phyloP scores from a whole-genome alignment of 148 eudicot species.

The Vaccinium darrowii region DNA sequence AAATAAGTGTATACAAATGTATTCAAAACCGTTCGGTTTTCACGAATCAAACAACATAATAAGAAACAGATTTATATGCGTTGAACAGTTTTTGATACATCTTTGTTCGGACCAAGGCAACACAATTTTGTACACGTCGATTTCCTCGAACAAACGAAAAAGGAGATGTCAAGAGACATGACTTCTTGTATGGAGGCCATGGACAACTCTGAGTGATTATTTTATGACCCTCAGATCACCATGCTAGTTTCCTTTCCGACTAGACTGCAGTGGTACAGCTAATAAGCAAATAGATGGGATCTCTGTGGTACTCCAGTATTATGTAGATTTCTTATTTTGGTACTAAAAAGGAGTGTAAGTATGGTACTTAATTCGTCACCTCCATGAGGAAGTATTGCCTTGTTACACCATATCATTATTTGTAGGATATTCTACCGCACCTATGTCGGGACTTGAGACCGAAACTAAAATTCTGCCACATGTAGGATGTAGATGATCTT shows the following conservation, averaged over 20 bases:
- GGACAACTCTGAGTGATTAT: background rate
- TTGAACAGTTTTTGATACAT: background rate
- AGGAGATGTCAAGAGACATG: background rate
- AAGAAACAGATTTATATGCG: background rate
- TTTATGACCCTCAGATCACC: background rate
- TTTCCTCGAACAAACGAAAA: background rate
- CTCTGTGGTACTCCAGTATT: too few relatives aligned
- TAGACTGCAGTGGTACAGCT: background rate
- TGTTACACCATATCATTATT: too few relatives aligned
- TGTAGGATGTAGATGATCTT: too few relatives aligned
- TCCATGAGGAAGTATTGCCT: too few relatives aligned
- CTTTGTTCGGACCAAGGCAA: too few relatives aligned
- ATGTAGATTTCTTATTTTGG: background rate
- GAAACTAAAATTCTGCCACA: too few relatives aligned
- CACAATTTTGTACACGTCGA: background rate
- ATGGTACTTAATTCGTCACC: too few relatives aligned
- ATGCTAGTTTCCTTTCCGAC: background rate
- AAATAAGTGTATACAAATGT: background rate
- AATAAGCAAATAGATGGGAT: background rate
- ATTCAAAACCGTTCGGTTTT: background rate
- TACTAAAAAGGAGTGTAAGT: background rate
- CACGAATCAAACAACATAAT: background rate
- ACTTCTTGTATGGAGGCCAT: background rate
- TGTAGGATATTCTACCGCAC: too few relatives aligned
- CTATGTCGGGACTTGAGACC: too few relatives aligned